These are phyloP conservation scores for Aciculosporium take DNA, from an alignment of 2,329 filamentous ascomycete genomes.

Conservation along the genomic window DNA sequence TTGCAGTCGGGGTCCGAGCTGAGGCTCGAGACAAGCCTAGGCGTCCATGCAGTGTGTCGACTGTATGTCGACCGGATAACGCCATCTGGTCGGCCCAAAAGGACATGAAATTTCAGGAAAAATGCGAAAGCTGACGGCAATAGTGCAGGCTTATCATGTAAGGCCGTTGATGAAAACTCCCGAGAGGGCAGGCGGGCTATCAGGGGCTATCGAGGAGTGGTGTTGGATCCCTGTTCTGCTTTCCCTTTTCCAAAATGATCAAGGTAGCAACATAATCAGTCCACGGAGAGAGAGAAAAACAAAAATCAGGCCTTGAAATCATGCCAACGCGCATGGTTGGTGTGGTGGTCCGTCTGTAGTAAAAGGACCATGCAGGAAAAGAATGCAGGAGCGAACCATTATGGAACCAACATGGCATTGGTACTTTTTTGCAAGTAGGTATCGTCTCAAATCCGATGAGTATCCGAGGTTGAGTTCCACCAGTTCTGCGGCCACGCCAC, in stretches of 20 bases:
- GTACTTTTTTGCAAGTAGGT: too few relatives aligned
- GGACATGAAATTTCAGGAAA: neutral
- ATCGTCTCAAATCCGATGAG: too few relatives aligned
- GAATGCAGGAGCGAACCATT: neutral
- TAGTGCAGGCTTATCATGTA: neutral
- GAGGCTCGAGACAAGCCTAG: neutral
- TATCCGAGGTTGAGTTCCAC: neutral
- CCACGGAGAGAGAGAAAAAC: neutral
- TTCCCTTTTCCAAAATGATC: too few relatives aligned
- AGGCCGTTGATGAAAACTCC: neutral
- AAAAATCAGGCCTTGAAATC: neutral
- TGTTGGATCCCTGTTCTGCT: neutral
- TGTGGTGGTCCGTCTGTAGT: neutral
- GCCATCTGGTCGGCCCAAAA: neutral
- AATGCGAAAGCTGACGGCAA: neutral
- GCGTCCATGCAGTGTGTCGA: neutral
- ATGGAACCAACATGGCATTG: too few relatives aligned
- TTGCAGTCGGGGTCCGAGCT: neutral
- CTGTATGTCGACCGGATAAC: neutral
- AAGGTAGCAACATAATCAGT: neutral
- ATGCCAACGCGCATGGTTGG: neutral
- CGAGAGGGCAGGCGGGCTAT: neutral
- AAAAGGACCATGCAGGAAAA: neutral
- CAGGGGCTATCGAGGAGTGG: neutral
- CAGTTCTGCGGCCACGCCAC: neutral